Evolutionary conservation across 176 grass and related monocot species (phyloP).

Genomic region (Musa acuminata): DNA sequence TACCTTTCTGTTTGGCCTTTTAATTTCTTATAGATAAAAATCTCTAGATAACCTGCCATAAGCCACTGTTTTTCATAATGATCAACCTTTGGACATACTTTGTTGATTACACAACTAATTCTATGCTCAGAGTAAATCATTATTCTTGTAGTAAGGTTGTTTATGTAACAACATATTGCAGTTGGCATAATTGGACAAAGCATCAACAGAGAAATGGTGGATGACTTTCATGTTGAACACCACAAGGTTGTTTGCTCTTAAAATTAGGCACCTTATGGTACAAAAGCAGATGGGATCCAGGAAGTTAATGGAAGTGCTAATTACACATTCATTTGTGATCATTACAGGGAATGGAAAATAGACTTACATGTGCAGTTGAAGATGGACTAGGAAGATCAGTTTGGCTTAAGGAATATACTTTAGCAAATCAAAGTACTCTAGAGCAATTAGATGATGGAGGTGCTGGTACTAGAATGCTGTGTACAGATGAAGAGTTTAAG

Average conservation of each 20-base stretch:
- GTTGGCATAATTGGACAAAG: conserved; percentile 45
- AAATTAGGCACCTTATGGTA: neutral
- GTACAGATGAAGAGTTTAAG: conserved; percentile 54
- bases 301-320: conserved; percentile 22
- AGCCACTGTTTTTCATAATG: neutral
- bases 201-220: conserved; percentile 44
- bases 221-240: conserved; percentile 41
- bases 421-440: conserved; percentile 58
- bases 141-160: neutral
- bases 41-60: neutral
- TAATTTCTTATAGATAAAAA: neutral
- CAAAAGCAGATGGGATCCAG: neutral
- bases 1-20: neutral
- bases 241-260: conserved; percentile 30
- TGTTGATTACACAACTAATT: neutral
- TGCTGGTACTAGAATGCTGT: conserved; percentile 30
- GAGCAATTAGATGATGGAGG: conserved; percentile 35
- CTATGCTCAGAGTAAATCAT: neutral
- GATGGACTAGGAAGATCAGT: conserved; percentile 31
- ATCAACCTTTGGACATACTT: neutral
- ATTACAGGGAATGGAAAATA: conserved; percentile 64
- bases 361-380: conserved; percentile 47
- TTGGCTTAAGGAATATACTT: conserved; percentile 60
- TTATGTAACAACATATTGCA: conserved; percentile 23
- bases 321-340: conserved; percentile 40